phyloP scores from a whole-genome alignment of 2,329 filamentous ascomycete species.

The Colletotrichum ledebouriae region DNA sequence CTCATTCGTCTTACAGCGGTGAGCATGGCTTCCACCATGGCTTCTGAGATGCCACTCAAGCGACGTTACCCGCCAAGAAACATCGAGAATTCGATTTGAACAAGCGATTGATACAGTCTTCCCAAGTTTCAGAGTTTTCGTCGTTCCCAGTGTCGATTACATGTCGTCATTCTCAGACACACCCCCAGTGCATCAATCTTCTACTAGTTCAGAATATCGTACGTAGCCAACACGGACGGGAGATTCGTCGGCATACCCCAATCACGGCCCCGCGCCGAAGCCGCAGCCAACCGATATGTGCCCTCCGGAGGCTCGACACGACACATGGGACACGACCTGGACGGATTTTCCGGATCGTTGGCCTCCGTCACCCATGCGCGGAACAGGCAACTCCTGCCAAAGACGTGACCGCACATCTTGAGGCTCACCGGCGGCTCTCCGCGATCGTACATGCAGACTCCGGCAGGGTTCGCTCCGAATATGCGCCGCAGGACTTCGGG shows the following conservation, averaged over 20 bases:
- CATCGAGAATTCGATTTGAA: too few species aligned
- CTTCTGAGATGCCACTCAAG: too few species aligned
- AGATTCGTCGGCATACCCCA: neutral
- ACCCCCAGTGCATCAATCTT: too few species aligned
- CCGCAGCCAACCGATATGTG: slow-evolving; percentile 15
- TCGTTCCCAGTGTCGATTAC: too few species aligned
- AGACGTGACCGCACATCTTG: slow-evolving; percentile 16
- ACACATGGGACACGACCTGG: slow-evolving; percentile 18
- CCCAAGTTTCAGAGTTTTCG: too few species aligned
- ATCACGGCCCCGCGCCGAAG: neutral
- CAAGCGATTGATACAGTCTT: too few species aligned
- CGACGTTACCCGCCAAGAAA: too few species aligned
- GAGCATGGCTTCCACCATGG: too few species aligned
- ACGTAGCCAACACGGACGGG: neutral
- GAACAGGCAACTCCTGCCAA: slow-evolving; percentile 36
- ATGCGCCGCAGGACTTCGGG: neutral
- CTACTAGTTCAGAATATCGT: too few species aligned
- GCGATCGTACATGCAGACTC: neutral
- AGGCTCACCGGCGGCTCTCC: slow-evolving; percentile 34
- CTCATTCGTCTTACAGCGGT: too few species aligned
- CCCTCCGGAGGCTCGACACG: neutral
- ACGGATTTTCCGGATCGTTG: neutral
- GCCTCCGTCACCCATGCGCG: slow-evolving; percentile 20
- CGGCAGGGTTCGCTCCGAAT: neutral
- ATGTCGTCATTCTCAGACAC: too few species aligned